Conservation (phyloP, 306 rosid genomes). For the Castanea sativa region DNA sequence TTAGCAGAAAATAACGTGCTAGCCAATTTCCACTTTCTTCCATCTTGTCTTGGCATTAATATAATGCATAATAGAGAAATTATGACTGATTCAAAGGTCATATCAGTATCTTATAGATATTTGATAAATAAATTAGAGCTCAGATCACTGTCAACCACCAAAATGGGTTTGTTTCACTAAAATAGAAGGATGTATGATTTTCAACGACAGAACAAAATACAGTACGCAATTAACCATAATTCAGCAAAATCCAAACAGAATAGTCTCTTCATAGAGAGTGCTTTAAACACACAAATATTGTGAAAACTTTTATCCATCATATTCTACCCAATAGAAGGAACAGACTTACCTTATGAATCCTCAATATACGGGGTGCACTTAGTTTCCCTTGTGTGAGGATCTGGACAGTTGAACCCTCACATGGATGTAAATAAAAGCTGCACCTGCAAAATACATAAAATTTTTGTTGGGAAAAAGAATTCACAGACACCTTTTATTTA, state of each 20-base stretch:
- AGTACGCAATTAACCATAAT: background rate
- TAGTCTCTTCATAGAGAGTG: background rate
- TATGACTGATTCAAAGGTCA: background rate
- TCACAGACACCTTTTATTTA: background rate
- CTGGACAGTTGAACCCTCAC: slow-evolving; percentile 87
- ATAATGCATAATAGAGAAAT: background rate
- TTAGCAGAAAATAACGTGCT: background rate
- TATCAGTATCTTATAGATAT: background rate
- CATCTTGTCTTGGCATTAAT: background rate
- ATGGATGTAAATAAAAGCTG: slow-evolving; percentile 94
- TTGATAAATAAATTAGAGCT: background rate
- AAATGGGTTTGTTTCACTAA: background rate
- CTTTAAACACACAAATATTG: background rate
- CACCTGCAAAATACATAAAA: slow-evolving; percentile 52
- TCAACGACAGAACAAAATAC: background rate
- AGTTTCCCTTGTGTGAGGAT: slow-evolving; percentile 95
- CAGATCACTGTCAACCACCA: background rate
- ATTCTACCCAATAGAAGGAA: slow-evolving; percentile 6
- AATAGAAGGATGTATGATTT: background rate
- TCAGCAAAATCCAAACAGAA: background rate
- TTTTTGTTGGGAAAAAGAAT: background rate
- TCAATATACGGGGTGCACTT: slow-evolving; percentile 95
- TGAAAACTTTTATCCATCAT: background rate
- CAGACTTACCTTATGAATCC: slow-evolving; percentile 81
- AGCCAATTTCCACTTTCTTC: background rate